Base-by-base conservation (phyloP, 2,329 filamentous ascomycete genomes). In the Nigrospora osmanthi region DNA sequence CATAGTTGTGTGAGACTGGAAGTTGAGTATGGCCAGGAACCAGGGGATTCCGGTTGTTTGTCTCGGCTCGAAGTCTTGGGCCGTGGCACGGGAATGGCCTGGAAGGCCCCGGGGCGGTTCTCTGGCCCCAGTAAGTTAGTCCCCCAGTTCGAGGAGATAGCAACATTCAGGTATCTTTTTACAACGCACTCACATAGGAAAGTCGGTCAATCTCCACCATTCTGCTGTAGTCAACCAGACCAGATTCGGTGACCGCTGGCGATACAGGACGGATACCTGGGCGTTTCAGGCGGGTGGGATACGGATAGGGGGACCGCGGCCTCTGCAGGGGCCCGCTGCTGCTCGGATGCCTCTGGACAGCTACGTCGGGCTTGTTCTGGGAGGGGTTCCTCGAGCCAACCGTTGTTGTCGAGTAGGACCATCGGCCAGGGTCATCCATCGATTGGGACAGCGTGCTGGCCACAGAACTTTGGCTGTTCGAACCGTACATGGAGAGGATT, bases 251-350 rank as follows among this genome's bases (percentile, higher is more conserved):
- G 43, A 75, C 54, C 39, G 71, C 71, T 13, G 73, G 73, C 12
- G 73, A 78, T 28, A 68, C 61, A 38, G 73, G 66, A 36, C 71
- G 66, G 34, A 73, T 62, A 4, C 74, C 74, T 15, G 75, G 75
- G 16, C 77, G 70, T 54, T 71, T 78, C 32, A 80, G 59, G 15
- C 77, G 72, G 38, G 76, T 72, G 23, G 77, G 76, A 47, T 81
- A 80, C 17, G 75, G 75, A 48, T 76, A 80, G 1, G 78, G 77
- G 17, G 78, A 80, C 30, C 75, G 69, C 40, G 76, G 73, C n/a
- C 76, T 68, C 51, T 76, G 75, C 42, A 72, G 53, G 30, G 62
- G 58, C 38, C 56, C 57, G 17, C 58, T 58, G 40, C 73, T 72
- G 16, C 23, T 28, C 10, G 63, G 60, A 31, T 71, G 69, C 47